Conservation (phyloP, 2,329 filamentous ascomycete genomes). For the Cryphonectria japonica region DNA sequence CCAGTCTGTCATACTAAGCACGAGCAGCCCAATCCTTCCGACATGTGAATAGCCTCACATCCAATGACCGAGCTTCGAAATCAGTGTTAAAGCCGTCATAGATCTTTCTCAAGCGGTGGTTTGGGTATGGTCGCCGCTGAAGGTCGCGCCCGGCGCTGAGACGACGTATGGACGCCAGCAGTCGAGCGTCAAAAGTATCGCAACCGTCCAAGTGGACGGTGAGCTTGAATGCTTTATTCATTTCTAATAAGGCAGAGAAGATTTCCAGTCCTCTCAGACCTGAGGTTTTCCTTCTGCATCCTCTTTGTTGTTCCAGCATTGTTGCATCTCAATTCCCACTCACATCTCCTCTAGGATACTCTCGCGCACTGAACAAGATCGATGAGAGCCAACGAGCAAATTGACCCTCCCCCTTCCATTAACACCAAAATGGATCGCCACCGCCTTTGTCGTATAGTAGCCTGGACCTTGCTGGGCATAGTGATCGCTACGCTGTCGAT, state of each 20-base stretch:
- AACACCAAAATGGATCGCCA: neutral
- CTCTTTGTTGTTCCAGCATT: neutral
- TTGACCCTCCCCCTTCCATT: neutral
- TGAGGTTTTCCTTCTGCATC: neutral
- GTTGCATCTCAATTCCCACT: neutral
- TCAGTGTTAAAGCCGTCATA: constrained; percentile 10
- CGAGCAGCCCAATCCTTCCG: neutral
- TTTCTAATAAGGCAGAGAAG: neutral
- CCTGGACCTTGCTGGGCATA: neutral
- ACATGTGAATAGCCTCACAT: constrained; percentile 4
- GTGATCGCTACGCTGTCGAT: neutral
- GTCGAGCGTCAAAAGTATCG: neutral
- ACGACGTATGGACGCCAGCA: no score
- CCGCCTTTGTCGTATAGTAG: neutral
- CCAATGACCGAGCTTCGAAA: neutral
- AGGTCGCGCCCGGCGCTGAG: neutral
- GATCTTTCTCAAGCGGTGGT: neutral
- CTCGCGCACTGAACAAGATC: neutral
- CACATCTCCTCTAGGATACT: neutral
- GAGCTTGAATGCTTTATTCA: neutral
- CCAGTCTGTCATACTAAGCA: neutral
- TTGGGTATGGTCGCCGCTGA: neutral
- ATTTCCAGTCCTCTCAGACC: neutral
- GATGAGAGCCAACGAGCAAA: neutral
- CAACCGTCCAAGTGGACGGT: neutral